Evolutionary conservation across 495 filamentous ascomycete species (phyloP).

Genomic region (Cudoniella acicularis): DNA sequence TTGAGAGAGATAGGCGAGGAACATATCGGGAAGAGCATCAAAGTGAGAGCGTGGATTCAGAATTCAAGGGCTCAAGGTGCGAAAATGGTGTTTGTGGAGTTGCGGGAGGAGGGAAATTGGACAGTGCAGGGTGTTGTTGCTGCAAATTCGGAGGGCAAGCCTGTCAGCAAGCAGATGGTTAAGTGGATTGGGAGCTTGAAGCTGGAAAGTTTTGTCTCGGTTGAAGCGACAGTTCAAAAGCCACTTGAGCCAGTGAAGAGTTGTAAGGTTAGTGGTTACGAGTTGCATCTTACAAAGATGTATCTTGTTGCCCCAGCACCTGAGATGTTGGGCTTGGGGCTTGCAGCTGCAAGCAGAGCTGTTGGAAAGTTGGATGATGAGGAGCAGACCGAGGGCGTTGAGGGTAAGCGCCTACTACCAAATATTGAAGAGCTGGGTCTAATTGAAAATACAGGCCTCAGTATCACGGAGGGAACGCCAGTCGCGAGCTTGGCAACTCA

Average conservation of each 20-base stretch:
- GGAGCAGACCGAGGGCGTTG: slow-evolving; percentile 47
- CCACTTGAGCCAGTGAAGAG: slow-evolving; percentile 79
- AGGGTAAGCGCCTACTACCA: slow-evolving; percentile 50
- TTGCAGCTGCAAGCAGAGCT: slow-evolving; percentile 65
- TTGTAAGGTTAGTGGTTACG: slow-evolving; percentile 67
- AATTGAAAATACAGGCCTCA: slow-evolving; percentile 12
- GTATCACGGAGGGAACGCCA: slow-evolving; percentile 57
- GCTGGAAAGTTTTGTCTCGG: slow-evolving; percentile 76
- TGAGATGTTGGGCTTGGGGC: slow-evolving; percentile 62
- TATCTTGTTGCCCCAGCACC: slow-evolving; percentile 62
- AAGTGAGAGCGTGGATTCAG: slow-evolving; percentile 80
- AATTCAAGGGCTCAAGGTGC: slow-evolving; percentile 84
- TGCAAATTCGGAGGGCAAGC: slow-evolving; percentile 45
- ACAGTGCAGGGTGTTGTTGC: slow-evolving; percentile 75
- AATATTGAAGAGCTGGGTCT: slow-evolving; percentile 39
- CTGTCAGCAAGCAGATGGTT: slow-evolving; percentile 79
- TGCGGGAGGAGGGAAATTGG: slow-evolving; percentile 70
- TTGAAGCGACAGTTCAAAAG: slow-evolving; percentile 78
- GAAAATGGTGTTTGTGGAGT: slow-evolving; percentile 88
- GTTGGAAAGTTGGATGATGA: slow-evolving; percentile 62
- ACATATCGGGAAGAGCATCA: slow-evolving; percentile 69
- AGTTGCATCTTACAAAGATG: slow-evolving; percentile 83
- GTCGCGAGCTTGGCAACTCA: slow-evolving; percentile 71
- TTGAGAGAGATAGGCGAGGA: slow-evolving; percentile 53
- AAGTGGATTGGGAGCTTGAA: slow-evolving; percentile 80